Base-by-base conservation (phyloP, 331 rosid genomes). In the Quercus phellos region DNA sequence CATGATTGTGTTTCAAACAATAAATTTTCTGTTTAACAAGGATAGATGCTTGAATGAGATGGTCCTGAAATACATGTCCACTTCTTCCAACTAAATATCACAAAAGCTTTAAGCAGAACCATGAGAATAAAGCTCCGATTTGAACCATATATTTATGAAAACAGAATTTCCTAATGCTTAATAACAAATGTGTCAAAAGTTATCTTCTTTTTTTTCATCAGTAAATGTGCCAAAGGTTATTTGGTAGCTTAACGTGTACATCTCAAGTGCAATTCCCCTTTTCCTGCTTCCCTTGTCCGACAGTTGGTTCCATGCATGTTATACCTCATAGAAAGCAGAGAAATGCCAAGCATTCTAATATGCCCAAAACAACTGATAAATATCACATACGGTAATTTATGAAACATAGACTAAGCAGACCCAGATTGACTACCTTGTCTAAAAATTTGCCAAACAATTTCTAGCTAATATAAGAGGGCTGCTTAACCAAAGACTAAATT, bases 1-100 rank as follows among this genome's bases (percentile, higher is more conserved):
- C 85, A 77, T 54, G 58, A 72, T 80, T 74, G 81, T 80, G 80
- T 78, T 84, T 87, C 79, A 80, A 35, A 80, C 66, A 78, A 54
- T 81, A 78, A 64, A 69, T 59, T 66, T 82, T 87, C 87, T 73
- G 86, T 85, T 85, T 77, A 75, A 78, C 79, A 79, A 74, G 72
- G 71, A 79, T 74, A 66, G 59, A 75, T 59, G 75, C 72, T 63
- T 58, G 56, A 66, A 80, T 81, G 75, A 75, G 77, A 74, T 21
- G 55, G 74, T 83, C 80, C 73, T 26, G 29, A 55, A 61, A 77
- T 51, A 75, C 72, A 75, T 74, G 66, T 74, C 38, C 71, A 72
- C 76, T 75, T 38, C 78, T 51, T 59, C 51, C 53, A 75, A 74
- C 69, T 71, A 78, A 63, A 78, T 51, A 55, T 63, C 77, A 68